Conservation (phyloP, 208 protist species). For the Trypanosomatidae sp. region DNA sequence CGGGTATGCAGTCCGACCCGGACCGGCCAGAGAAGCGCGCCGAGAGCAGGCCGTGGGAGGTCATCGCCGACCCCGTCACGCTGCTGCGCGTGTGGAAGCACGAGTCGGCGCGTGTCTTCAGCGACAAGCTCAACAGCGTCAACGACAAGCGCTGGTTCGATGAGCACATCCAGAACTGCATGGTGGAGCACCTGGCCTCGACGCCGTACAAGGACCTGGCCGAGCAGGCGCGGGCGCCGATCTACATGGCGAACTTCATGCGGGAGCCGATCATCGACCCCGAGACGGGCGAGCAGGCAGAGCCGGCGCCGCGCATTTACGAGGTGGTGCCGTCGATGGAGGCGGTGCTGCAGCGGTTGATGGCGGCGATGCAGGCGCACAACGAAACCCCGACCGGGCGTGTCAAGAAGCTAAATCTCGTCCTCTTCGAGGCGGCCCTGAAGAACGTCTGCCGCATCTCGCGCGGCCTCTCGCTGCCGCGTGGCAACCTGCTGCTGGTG, state of each 20-base stretch:
- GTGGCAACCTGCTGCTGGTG: constrained; percentile 94
- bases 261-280: constrained; percentile 88
- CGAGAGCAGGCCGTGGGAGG: constrained; percentile 80
- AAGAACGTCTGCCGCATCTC: constrained; percentile 95
- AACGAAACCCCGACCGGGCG: constrained; percentile 85
- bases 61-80: constrained; percentile 67
- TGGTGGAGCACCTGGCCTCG: constrained; percentile 64
- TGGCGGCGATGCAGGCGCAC: constrained; percentile 82
- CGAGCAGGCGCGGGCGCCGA: constrained; percentile 69
- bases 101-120: constrained; percentile 97
- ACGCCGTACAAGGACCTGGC: constrained; percentile 85
- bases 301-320: constrained; percentile 94
- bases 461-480: constrained; percentile 89
- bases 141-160: constrained; percentile 97
- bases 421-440: constrained; percentile 95
- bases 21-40: constrained; percentile 88
- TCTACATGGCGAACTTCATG: constrained; percentile 96
- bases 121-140: constrained; percentile 96
- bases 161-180: constrained; percentile 83
- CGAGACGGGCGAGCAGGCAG: constrained; percentile 88
- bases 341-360: constrained; percentile 69
- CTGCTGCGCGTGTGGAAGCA: constrained; percentile 97
- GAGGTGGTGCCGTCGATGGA: constrained; percentile 91
- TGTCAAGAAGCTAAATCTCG: constrained; percentile 92
- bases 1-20: constrained; percentile 85